These are phyloP conservation scores for Arthrobotrys megalospora DNA, from an alignment of 2,329 filamentous ascomycete genomes.

Conservation along the genomic window DNA sequence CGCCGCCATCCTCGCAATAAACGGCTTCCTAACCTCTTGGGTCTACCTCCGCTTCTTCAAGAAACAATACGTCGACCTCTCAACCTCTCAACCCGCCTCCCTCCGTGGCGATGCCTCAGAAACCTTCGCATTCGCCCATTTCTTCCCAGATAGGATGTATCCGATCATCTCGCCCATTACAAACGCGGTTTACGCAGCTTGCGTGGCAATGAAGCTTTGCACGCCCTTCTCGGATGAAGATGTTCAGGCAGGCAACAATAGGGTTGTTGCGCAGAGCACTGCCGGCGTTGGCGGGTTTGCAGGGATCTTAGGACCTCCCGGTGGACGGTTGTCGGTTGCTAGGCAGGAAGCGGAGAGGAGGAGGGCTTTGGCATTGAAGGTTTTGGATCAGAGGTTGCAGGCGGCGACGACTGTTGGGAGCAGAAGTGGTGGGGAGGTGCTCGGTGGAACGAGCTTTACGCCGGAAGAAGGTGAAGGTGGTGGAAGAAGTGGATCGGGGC, in stretches of 20 bases:
- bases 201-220: conserved; percentile 84
- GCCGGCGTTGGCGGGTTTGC: conserved; percentile 66
- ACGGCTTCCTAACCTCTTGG: conserved; percentile 90
- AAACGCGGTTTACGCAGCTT: conserved; percentile 79
- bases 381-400: conserved; percentile 90
- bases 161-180: conserved; percentile 81
- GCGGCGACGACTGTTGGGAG: conserved; percentile 76
- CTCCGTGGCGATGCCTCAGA: conserved; percentile 94
- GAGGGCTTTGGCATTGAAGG: conserved; percentile 88
- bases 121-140: conserved; percentile 94
- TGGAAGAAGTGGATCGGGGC: conserved; percentile 6
- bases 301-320: conserved; percentile 66
- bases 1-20: conserved; percentile 82
- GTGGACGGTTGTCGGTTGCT: conserved; percentile 68
- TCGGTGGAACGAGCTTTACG: conserved; percentile 62
- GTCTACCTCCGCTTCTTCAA: conserved; percentile 98
- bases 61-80: conserved; percentile 78
- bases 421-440: conserved; percentile 42
- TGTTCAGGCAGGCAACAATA: conserved; percentile 79
- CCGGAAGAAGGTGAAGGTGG: conserved; percentile 47
- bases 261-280: conserved; percentile 73
- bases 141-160: conserved; percentile 90
- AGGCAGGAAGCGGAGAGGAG: conserved; percentile 92
- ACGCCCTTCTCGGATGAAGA: conserved; percentile 88
- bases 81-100: conserved; percentile 74